Evolutionary conservation across 139 green algal genomes (phyloP).

Genomic region (Chlamydomonas sp.): DNA sequence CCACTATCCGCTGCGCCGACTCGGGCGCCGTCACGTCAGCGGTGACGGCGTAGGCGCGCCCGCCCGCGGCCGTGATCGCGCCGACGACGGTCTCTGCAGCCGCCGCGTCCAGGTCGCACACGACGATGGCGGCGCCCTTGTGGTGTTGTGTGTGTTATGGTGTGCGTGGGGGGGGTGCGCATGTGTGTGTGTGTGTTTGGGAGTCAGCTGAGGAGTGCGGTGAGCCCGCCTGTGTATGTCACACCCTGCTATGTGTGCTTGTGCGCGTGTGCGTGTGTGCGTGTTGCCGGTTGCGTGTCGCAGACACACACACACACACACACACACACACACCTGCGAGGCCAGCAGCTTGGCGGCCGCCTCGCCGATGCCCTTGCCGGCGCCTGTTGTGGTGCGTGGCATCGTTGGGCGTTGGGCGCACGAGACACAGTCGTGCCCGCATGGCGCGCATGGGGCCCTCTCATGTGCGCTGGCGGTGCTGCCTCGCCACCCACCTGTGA

Average conservation of each 20-base stretch:
- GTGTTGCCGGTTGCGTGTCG: too few relatives aligned
- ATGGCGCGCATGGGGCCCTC: not conserved
- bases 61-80: slow-evolving; percentile 39
- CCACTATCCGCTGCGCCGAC: slow-evolving; percentile 42
- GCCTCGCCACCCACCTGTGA: slow-evolving; percentile 23
- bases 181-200: too few relatives aligned
- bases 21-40: slow-evolving; percentile 66
- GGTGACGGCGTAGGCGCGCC: slow-evolving; percentile 26
- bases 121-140: slow-evolving; percentile 53
- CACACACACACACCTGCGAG: too few relatives aligned
- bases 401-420: too few relatives aligned
- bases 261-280: too few relatives aligned
- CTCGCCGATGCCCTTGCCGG: slow-evolving; percentile 67
- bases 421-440: too few relatives aligned
- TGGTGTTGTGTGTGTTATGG: too few relatives aligned
- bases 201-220: too few relatives aligned
- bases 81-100: slow-evolving; percentile 42
- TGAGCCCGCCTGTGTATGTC: too few relatives aligned
- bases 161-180: too few relatives aligned
- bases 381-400: slow-evolving; percentile 23
- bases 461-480: not conserved
- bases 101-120: slow-evolving; percentile 63
- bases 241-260: too few relatives aligned
- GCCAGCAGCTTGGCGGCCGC: slow-evolving; percentile 62
- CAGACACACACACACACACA: too few relatives aligned